Conservation (phyloP, 148 eudicot genomes). For the Amaranthus cruentus region DNA sequence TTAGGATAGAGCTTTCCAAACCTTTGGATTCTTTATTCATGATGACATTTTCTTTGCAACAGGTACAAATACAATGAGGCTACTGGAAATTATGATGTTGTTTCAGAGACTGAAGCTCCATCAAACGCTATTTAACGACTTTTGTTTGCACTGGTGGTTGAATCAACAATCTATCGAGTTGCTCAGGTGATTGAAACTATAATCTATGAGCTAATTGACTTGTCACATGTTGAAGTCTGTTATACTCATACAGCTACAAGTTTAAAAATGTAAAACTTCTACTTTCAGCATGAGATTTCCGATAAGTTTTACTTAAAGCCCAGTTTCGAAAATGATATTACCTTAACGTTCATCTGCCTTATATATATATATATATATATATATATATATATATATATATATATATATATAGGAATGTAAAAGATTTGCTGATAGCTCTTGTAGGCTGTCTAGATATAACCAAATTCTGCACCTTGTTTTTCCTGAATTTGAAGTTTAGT, state of each 20-base stretch:
- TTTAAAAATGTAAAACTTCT: background rate
- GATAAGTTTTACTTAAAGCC: background rate
- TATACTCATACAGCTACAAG: background rate
- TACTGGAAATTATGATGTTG: conserved; percentile 50
- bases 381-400: too few relatives aligned
- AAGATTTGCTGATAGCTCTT: too few relatives aligned
- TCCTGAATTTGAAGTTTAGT: too few relatives aligned
- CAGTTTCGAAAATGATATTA: background rate
- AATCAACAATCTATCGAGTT: background rate
- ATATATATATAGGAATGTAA: too few relatives aligned
- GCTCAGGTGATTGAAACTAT: background rate
- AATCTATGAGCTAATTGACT: background rate
- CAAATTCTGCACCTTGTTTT: too few relatives aligned
- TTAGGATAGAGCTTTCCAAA: background rate
- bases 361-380: too few relatives aligned
- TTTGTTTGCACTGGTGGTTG: background rate
- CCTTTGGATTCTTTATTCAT: background rate
- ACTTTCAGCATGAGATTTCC: background rate
- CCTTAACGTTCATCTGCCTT: background rate
- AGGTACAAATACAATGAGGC: conserved; percentile 81
- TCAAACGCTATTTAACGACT: conserved; percentile 28
- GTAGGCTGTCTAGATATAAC: too few relatives aligned
- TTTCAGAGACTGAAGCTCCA: conserved; percentile 37
- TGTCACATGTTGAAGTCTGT: background rate
- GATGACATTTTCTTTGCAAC: background rate